Evolutionary conservation across 352 stramenopile genomes (phyloP), one percentile per base, ranked within the genome.

Genomic region (Pythium aquatile): DNA sequence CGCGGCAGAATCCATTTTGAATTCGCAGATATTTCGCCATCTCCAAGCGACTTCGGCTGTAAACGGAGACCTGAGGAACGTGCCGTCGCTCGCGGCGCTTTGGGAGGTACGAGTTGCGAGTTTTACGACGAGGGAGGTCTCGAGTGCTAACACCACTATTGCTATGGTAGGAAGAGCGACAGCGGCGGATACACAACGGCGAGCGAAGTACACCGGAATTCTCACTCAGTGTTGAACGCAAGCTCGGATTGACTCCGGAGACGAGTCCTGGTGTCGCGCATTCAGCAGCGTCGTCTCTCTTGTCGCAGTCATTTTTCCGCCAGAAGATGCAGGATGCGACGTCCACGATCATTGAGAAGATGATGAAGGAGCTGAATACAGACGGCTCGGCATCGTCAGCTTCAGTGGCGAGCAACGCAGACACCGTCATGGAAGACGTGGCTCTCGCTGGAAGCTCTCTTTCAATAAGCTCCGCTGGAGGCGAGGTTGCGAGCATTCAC

Each of bases 261-360:
- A 74, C 58, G 35, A 65, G 61, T 17, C 28, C 54, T 17, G 40
- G 16, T 5, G 47, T 58, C 17, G 61, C 44, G 2, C 55, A 60
- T 32, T 73, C 74, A 1, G 70, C 81, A 17, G 73, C 75, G 9
- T 79, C 79, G 6, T 82, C 81, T 32, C 57, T 90, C 28, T 58
- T 96, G 13, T 94, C 87, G 2, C 87, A 96, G 52, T 94, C 87
- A 14, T 87, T 87, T 75, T 96, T 93, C 47, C 71, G 77, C 5
- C 72, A 89, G n/a, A 89, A 88, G 40, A 90, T 94, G 76, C 74
- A 85, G 65, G 70, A 84, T 9, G 88, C 85, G 10, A 59, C 90
- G 8, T 66, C 81, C n/a, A 40, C 59, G 3, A 78, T 96, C 7
- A 68, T 96, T 29, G 30, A 77, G 11, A 59, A 77, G 32, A 69